Conservation (phyloP, 257 asterid genomes). For the Nicotiana attenuata region DNA sequence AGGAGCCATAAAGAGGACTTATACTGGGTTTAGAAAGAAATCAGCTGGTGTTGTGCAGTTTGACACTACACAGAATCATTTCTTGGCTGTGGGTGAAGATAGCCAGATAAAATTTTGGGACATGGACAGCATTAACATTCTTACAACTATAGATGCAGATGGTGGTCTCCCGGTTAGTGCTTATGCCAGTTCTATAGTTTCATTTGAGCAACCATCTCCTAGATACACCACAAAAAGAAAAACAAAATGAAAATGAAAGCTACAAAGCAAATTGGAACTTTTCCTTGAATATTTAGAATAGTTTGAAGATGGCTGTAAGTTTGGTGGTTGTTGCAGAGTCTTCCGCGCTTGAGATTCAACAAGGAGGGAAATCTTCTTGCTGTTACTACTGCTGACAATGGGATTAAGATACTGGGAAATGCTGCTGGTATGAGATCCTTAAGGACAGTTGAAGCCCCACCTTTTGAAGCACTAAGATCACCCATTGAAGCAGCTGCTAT, state of each 20-base stretch:
- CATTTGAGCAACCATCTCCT: not conserved
- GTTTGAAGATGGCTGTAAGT: not conserved
- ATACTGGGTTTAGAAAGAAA: slow-evolving; percentile 78
- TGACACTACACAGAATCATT: slow-evolving; percentile 89
- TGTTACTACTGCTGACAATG: slow-evolving; percentile 83
- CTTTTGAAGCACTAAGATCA: slow-evolving; percentile 56
- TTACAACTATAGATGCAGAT: slow-evolving; percentile 69
- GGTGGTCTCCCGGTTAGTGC: slow-evolving; percentile 90
- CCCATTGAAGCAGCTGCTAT: slow-evolving; percentile 74
- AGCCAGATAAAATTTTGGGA: slow-evolving; percentile 96
- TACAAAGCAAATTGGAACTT: not conserved
- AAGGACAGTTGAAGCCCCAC: slow-evolving; percentile 62
- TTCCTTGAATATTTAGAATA: not conserved
- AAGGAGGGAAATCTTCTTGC: slow-evolving; percentile 97
- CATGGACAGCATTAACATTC: slow-evolving; percentile 74
- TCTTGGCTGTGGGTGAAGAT: slow-evolving; percentile 96
- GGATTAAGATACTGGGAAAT: slow-evolving; percentile 85
- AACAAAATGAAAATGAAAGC: not conserved
- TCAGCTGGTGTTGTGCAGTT: slow-evolving; percentile 81
- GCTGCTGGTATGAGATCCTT: slow-evolving; percentile 77
- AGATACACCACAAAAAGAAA: not conserved
- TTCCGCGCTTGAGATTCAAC: slow-evolving; percentile 89
- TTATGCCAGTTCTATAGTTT: not conserved
- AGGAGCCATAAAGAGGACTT: slow-evolving; percentile 92
- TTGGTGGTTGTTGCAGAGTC: slow-evolving; percentile 41